These are phyloP conservation scores for Quercus dentata DNA, from an alignment of 306 rosid genomes.

Conservation along the genomic window DNA sequence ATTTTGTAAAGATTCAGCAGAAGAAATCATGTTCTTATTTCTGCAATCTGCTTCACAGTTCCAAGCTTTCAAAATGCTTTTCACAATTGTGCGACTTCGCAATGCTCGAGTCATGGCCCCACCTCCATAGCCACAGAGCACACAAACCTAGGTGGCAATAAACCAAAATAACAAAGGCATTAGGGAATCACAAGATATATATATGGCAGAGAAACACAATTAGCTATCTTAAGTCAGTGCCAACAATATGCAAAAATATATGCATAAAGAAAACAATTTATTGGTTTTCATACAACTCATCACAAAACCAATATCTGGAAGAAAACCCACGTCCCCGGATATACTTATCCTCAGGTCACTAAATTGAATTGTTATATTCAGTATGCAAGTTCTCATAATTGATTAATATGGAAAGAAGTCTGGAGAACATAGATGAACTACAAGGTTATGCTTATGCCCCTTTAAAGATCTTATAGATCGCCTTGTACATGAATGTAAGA, in stretches of 20 bases:
- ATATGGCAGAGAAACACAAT: background rate
- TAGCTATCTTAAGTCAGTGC: background rate
- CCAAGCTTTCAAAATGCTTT: constrained; percentile 55
- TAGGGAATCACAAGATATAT: background rate
- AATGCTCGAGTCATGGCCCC: constrained; percentile 73
- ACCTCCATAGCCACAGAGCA: constrained; percentile 74
- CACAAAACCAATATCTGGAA: background rate
- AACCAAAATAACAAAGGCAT: background rate
- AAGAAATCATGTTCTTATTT: constrained; percentile 19
- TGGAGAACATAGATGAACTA: background rate
- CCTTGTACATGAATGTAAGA: background rate
- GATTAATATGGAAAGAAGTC: background rate
- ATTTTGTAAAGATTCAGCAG: constrained; percentile 22
- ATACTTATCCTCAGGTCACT: background rate
- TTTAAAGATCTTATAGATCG: background rate
- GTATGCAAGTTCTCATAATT: background rate
- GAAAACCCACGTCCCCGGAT: background rate
- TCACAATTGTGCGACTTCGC: constrained; percentile 37
- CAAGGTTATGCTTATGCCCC: background rate
- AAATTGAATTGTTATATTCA: background rate
- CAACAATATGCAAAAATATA: background rate
- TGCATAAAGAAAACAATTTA: background rate
- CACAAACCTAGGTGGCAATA: constrained; percentile 47
- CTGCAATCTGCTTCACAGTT: constrained; percentile 28
- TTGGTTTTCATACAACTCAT: background rate